These are phyloP conservation scores for Fragilaria radians DNA, from an alignment of 108 stramenopile species.

Conservation along the genomic window DNA sequence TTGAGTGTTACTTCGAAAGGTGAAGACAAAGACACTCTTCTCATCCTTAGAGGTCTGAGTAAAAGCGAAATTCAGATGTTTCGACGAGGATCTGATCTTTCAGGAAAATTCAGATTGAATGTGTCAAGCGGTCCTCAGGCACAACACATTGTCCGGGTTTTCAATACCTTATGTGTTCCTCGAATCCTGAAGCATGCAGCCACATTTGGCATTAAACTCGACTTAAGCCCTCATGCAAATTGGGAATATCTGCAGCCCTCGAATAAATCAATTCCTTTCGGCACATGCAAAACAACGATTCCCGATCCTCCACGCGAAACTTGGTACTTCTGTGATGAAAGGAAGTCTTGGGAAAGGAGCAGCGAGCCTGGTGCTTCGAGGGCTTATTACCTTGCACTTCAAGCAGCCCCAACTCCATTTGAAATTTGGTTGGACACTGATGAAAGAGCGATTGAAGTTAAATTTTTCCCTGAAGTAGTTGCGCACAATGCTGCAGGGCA, in stretches of 20 bases:
- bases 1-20: conserved; percentile 17
- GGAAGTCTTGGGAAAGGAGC: conserved; percentile 30
- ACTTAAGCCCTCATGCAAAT: conserved; percentile 19
- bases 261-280: conserved; percentile 21
- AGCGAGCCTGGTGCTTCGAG: conserved; percentile 32
- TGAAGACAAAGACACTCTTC: conserved; percentile 15
- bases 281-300: conserved; percentile 27
- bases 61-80: conserved; percentile 21
- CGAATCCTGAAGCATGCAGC: conserved; percentile 47
- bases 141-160: conserved; percentile 33
- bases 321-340: conserved; percentile 42
- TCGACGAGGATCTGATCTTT: conserved; percentile 12
- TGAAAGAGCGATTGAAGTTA: conserved; percentile 19
- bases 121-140: conserved; percentile 31
- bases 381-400: conserved; percentile 20
- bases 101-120: conserved; percentile 14
- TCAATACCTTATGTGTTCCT: conserved; percentile 42
- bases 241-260: conserved; percentile 23
- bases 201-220: conserved; percentile 15
- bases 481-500: conserved; percentile 51
- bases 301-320: conserved; percentile 36
- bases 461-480: conserved; percentile 47
- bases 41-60: conserved; percentile 29
- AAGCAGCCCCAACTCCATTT: conserved; percentile 39
- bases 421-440: conserved; percentile 27